Evolutionary conservation across 2,329 filamentous ascomycete species (phyloP), one percentile per base, ranked within the genome.

Genomic region (Fusarium ambrosium): DNA sequence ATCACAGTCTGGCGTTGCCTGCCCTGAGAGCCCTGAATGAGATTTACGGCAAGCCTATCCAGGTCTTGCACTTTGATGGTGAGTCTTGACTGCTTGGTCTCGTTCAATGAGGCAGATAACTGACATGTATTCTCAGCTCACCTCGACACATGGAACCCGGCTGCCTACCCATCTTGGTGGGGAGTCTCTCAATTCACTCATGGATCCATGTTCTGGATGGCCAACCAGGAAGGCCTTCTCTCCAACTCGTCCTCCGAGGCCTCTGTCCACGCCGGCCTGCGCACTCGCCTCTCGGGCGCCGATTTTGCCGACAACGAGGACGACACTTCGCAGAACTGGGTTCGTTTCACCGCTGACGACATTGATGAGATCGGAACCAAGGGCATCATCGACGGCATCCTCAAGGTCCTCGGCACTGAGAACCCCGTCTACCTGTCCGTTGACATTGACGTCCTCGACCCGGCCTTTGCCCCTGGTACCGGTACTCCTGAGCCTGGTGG

Each of bases 121-220:
- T 73, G 16, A 70, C 60, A 24, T 14, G 24, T 39, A 22, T 27
- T 29, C 41, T 34, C 41, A 84, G 85, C 85, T 22, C 94, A 97
- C 81, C 88, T 97, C 2, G 94, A 97, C 80, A 97, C 94, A 3
- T 97, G 94, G 94, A 92, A 96, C 81, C 94, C 94, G 3, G 89
- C 87, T 27, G 92, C 94, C 76, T 97, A 97, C 82, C 93, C 94
- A 0, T 92, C 89, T 18, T 91, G 92, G 65, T 98, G 95, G 95
- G 81, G 81, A 43, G 73, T 77, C n/a, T 82, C 82, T 8, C 80
- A 92, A 76, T 97, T 97, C 85, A 97, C 92, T 79, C 95, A 98
- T 82, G 95, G 95, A 6, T 94, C 91, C 76, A 97, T 97, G 92
- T 97, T 97, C 87, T 96, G 94, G 93, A 89, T 96, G 76, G 95